A percentile compares a stretch with the other conserved stretches of the same genome.
These are phyloP conservation scores for Daldinia grandis DNA, from an alignment of 495 filamentous ascomycete genomes.

Conservation along the genomic window DNA sequence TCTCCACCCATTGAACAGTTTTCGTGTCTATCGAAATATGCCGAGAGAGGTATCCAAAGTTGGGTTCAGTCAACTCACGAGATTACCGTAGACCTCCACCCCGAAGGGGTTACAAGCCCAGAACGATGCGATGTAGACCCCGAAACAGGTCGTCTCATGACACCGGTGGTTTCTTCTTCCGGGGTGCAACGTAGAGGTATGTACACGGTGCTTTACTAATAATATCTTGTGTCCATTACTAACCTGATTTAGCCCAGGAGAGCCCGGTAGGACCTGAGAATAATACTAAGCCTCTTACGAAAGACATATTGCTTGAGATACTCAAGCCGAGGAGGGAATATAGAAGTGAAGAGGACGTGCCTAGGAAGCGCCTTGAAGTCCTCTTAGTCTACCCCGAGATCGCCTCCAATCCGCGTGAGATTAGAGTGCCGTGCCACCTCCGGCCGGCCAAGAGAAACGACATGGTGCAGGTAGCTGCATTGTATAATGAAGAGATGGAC, in stretches of 20 bases:
- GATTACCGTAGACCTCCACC: slow-evolving; percentile 23
- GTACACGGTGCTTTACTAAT: neutral
- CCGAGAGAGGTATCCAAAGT: neutral
- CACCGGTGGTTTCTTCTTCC: slow-evolving; percentile 22
- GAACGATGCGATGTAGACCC: slow-evolving; percentile 47
- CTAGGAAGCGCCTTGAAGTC: neutral
- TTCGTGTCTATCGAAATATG: neutral
- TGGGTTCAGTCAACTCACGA: slow-evolving; percentile 21
- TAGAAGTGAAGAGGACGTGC: neutral
- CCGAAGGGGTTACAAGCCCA: slow-evolving; percentile 23
- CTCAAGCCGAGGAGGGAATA: neutral
- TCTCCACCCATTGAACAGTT: neutral
- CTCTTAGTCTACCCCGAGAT: neutral
- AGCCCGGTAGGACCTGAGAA: neutral
- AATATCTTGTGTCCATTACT: neutral
- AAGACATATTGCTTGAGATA: neutral
- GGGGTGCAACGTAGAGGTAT: slow-evolving; percentile 21
- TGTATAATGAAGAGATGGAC: slow-evolving; percentile 53
- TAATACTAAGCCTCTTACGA: neutral
- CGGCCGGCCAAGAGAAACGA: slow-evolving; percentile 47
- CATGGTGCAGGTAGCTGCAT: slow-evolving; percentile 38
- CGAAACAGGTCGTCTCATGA: slow-evolving; percentile 40
- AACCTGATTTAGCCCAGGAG: neutral
- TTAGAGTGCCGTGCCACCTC: slow-evolving; percentile 44
- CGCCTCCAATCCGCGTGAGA: slow-evolving; percentile 25